A percentile compares a stretch with the other conserved stretches of the same genome.
Evolutionary conservation across 2,329 filamentous ascomycete genomes (phyloP).

Genomic region (Rosellinia necatrix): DNA sequence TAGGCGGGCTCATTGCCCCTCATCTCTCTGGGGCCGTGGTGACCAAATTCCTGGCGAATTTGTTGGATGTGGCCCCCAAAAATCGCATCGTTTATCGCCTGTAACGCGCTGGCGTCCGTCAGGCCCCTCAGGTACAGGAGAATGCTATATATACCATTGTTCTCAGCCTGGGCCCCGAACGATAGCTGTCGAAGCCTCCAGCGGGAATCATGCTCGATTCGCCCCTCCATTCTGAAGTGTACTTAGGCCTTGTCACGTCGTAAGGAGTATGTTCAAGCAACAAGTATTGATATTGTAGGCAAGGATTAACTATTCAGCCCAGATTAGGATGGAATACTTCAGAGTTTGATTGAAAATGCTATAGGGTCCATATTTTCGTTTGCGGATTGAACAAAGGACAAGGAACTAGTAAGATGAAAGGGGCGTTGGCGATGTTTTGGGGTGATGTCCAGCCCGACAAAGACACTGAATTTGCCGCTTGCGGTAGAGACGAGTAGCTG

Average conservation of each 20-base stretch:
- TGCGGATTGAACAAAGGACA: slow-evolving; percentile 7
- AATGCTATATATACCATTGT: too few species aligned
- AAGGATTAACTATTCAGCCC: neutral
- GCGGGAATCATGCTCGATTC: too few species aligned
- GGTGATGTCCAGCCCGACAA: neutral
- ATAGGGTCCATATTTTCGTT: neutral
- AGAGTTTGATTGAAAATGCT: neutral
- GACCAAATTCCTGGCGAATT: neutral
- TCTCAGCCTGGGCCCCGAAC: too few species aligned
- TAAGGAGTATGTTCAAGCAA: too few species aligned
- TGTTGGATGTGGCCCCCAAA: neutral
- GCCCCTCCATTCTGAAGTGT: too few species aligned
- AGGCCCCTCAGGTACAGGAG: too few species aligned
- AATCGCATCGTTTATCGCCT: too few species aligned
- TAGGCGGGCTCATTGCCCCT: neutral
- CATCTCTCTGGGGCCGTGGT: neutral
- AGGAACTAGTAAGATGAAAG: too few species aligned
- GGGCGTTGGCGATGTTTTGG: neutral
- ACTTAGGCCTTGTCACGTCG: too few species aligned
- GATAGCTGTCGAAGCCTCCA: too few species aligned
- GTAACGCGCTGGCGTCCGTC: too few species aligned
- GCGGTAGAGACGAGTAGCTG: too few species aligned
- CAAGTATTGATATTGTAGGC: neutral
- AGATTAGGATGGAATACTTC: neutral
- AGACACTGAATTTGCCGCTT: neutral